Conservation (phyloP, 306 rosid species). For the Cucurbita pepo region DNA sequence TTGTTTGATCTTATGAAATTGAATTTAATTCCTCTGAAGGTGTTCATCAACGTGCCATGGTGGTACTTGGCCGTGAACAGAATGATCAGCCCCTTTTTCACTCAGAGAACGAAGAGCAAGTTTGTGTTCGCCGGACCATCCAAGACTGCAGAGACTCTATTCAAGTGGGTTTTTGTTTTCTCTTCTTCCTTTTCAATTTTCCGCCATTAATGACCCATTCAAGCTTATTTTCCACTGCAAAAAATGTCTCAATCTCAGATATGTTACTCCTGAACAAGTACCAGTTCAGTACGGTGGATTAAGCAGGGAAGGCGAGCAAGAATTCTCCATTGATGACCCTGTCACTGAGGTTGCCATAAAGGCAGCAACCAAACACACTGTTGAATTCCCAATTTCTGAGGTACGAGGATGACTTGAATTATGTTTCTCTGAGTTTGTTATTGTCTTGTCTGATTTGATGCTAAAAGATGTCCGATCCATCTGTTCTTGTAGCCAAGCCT, state of each 20-base stretch:
- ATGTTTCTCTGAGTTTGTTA: not conserved
- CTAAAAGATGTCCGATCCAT: not conserved
- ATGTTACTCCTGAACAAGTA: conserved; percentile 66
- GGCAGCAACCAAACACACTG: conserved; percentile 47
- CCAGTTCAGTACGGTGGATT: conserved; percentile 85
- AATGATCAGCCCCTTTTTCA: conserved; percentile 40
- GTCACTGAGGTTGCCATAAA: conserved; percentile 61
- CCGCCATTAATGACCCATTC: not conserved
- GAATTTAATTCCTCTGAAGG: conserved; percentile 8
- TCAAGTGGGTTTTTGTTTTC: conserved; percentile 24
- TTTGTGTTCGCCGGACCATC: conserved; percentile 78
- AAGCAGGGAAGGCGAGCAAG: conserved; percentile 58
- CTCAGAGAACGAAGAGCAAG: conserved; percentile 70
- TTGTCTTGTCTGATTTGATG: not conserved
- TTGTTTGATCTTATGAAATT: not conserved
- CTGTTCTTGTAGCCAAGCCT: conserved; percentile 26
- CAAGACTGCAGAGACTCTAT: conserved; percentile 65
- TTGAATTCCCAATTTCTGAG: conserved; percentile 69
- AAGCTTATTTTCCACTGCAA: not conserved
- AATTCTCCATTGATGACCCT: conserved; percentile 53
- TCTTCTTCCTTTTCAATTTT: not conserved
- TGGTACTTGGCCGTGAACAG: conserved; percentile 40
- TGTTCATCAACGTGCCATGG: conserved; percentile 47
- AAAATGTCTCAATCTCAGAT: conserved; percentile 23
- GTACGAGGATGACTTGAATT: conserved; percentile 15